Base-by-base conservation (phyloP, 768 basidiomycete genomes). In the Pleurotus citrinopileatus region DNA sequence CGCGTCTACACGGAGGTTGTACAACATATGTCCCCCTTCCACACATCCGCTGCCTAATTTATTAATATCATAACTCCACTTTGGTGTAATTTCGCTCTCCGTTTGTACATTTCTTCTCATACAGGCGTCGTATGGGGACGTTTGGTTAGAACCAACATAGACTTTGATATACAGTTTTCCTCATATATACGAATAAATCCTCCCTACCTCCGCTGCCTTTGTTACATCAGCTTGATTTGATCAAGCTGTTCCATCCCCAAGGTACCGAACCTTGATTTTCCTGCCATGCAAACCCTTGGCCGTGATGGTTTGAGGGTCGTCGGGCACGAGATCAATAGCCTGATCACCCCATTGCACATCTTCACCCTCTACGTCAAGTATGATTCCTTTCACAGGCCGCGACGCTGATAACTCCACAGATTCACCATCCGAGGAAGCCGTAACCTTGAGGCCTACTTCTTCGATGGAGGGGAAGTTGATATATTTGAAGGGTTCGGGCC, bases 401-500 rank as follows among this genome's bases (percentile, higher is more conserved):
- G 73, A 65, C 32, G 80, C 67, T 26, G 82, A 77, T 19, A 91
- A 72, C 50, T 66, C 69, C 45, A 91, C 74, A 34, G 76, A 77
- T 65, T 85, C 83, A 15, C 84, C 84, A 56, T 87, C 82, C 10
- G 65, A 52, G 28, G 65, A 68, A 5, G 81, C 73, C 8, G 62
- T 68, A 57, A 85, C 76, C 52, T 74, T 70, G 52, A 97, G 76
- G 10, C 81, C 83, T 47, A 89, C 66, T 50, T 81, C 79, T 52
- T 75, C 68, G 26, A 76, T 67, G 9, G 80, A 62, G 28, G 93
- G 91, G 77, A 94, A 95, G 52, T 80, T 72, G 67, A 97, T 84
- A 70, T 83, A 95, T 70, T 97, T 97, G 78, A 87, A 97, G 15
- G 94, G 94, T 67, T 95, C 92, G 10, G 94, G 94, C 94, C 94